Evolutionary conservation across 179 eudicot genomes (phyloP), one percentile per base, ranked within the genome.

Genomic region (Heliamphora pulchella): DNA sequence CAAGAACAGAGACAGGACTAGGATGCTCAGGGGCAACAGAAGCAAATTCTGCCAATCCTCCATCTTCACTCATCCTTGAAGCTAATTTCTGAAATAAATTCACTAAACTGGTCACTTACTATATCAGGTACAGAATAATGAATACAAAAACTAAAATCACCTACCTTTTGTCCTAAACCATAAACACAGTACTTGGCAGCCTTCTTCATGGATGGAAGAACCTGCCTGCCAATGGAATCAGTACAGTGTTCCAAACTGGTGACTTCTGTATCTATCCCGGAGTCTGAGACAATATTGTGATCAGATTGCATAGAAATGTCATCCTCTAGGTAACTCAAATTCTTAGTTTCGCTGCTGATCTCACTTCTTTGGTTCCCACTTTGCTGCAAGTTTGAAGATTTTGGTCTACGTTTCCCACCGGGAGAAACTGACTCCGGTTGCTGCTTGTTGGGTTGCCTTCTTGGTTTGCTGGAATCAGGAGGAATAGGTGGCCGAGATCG

Each of bases 1-100:
- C 98, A 1, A 96, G 96, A 85, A 96, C 98, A 68, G 99, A 94
- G 20, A 96, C 87, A 73, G 99, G 99, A 84, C 98, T 96, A 10
- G 97, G 95, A 64, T 92, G 92, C 80, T 90, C 98, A 75, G 83
- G 86, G 82, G 86, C 86, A 72, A 79, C 82, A 54, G 79, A 71
- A 79, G 78, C 74, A 76, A 39, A 72, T 72, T 87, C 88, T 9
- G 74, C 83, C 58, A 66, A 72, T 48, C 79, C 69, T 61, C 83
- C 86, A 82, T 88, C 90, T 74, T 86, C 90, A 74, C 82, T 85
- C 80, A 86, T 72, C 63, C 84, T 85, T 80, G 82, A 63, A 66
- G 74, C 76, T 64, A 85, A 83, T 75, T 79, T 89, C 98, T 96
- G 86, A 81, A 87, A 86, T 68, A 77, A 31, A 62, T 78, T 31